Conservation (phyloP, 2,329 filamentous ascomycete species). For the Tolypocladium ophioglossoides region DNA sequence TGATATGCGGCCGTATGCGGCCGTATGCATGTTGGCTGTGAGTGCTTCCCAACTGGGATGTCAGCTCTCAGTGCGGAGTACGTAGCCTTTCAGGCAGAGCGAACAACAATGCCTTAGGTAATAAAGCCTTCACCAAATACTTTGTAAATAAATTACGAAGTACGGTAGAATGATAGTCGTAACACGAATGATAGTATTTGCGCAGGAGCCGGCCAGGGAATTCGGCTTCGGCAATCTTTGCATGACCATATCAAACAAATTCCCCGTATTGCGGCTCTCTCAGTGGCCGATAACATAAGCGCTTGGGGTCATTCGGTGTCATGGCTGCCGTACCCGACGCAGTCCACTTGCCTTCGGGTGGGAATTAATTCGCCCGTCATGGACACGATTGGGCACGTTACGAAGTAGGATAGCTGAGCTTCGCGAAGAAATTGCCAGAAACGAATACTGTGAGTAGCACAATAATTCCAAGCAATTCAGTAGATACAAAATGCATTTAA, state of each 20-base stretch:
- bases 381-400: background rate
- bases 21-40: background rate
- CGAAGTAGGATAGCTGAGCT: background rate
- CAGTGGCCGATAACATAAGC: background rate
- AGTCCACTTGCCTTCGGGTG: background rate
- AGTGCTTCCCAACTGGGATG: background rate
- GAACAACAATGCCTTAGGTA: too few relatives aligned
- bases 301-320: background rate
- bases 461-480: background rate
- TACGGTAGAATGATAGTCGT: too few relatives aligned
- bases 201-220: too few relatives aligned
- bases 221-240: too few relatives aligned
- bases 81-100: too few relatives aligned
- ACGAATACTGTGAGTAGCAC: background rate
- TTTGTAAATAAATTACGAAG: too few relatives aligned
- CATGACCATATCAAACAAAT: background rate
- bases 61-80: too few relatives aligned
- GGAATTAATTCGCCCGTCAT: too few relatives aligned
- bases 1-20: too few relatives aligned
- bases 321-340: background rate
- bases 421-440: background rate
- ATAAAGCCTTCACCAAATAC: too few relatives aligned
- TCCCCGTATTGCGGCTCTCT: background rate
- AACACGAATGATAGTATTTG: too few relatives aligned
- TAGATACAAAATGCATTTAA: background rate